phyloP scores from a whole-genome alignment of 2,329 filamentous ascomycete species.

The Nemania bipapillata region DNA sequence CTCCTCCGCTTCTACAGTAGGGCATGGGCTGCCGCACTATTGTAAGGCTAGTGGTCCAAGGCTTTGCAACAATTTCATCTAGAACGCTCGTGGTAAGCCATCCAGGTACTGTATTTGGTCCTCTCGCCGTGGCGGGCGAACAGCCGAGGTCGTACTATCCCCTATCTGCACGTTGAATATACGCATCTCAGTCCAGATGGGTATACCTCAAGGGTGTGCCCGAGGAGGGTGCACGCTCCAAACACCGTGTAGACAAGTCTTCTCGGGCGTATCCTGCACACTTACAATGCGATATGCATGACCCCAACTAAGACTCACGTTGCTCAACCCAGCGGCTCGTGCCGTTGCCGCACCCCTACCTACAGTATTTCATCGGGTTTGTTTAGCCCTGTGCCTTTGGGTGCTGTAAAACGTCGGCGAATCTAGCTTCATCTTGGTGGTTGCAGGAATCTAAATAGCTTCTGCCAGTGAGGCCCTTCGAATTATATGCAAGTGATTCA shows the following conservation, averaged over 20 bases:
- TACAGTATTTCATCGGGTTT: background rate
- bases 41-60: background rate
- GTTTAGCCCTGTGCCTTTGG: background rate
- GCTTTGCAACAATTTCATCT: background rate
- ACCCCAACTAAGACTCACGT: background rate
- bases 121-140: background rate
- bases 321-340: constrained; percentile 11
- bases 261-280: background rate
- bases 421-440: background rate
- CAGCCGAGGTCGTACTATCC: background rate
- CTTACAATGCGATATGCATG: background rate
- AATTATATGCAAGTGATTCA: constrained; percentile 7
- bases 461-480: background rate
- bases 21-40: background rate
- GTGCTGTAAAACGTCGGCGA: background rate
- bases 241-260: background rate
- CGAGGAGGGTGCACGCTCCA: background rate
- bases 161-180: background rate
- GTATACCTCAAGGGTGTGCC: background rate
- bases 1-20: background rate
- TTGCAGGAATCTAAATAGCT: background rate
- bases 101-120: background rate
- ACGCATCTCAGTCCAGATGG: background rate
- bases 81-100: background rate
- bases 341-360: background rate